Percentiles rank a stretch among this genome's conserved stretches.
Conservation (phyloP, 2,329 filamentous ascomycete species). For the Colletotrichum orbiculare region DNA sequence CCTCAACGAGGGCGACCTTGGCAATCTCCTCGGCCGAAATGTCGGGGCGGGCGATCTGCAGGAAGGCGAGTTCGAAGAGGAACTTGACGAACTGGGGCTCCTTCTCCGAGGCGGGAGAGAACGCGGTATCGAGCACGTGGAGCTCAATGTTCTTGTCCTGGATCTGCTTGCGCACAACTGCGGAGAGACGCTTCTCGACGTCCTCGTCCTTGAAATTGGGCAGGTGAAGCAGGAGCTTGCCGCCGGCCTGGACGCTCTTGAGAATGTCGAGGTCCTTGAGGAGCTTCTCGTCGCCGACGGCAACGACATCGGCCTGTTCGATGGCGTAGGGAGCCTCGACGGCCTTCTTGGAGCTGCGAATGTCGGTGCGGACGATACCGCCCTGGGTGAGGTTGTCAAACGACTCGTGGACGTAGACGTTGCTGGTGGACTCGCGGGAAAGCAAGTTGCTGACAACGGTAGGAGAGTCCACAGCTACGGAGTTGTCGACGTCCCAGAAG, state of each 20-base stretch:
- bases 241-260: slow-evolving; percentile 74
- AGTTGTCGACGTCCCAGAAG: slow-evolving; percentile 92
- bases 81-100: slow-evolving; percentile 71
- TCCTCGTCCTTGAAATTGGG: slow-evolving; percentile 88
- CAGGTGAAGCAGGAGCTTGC: slow-evolving; percentile 80
- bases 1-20: slow-evolving; percentile 71
- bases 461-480: slow-evolving; percentile 73
- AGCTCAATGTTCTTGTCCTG: slow-evolving; percentile 77
- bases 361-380: slow-evolving; percentile 84
- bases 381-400: slow-evolving; percentile 77
- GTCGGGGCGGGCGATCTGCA: slow-evolving; percentile 79
- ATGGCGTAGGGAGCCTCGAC: slow-evolving; percentile 88
- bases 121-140: slow-evolving; percentile 78
- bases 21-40: slow-evolving; percentile 70
- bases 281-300: slow-evolving; percentile 81
- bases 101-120: slow-evolving; percentile 74
- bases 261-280: slow-evolving; percentile 82
- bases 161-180: slow-evolving; percentile 76
- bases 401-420: slow-evolving; percentile 70
- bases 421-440: slow-evolving; percentile 78
- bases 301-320: slow-evolving; percentile 80
- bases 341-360: slow-evolving; percentile 84
- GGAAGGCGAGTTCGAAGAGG: slow-evolving; percentile 83
- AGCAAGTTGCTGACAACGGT: slow-evolving; percentile 66
- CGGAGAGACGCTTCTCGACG: slow-evolving; percentile 85